Evolutionary conservation across 2,329 filamentous ascomycete genomes (phyloP).

Genomic region (Pseudogymnoascus sp.): DNA sequence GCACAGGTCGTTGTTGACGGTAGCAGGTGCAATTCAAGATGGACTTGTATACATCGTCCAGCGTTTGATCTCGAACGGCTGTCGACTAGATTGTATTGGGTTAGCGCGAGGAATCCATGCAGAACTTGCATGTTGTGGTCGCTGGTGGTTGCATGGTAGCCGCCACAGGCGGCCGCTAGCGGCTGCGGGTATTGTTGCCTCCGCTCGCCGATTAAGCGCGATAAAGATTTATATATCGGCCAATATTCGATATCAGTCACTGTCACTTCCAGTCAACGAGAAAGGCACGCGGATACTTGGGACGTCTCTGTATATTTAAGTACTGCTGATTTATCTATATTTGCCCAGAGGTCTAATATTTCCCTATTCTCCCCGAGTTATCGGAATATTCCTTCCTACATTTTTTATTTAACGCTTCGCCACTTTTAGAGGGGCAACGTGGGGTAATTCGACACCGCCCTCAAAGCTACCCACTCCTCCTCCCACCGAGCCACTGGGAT

Average conservation of each 20-base stretch:
- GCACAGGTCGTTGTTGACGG: not conserved
- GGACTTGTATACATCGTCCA: slow-evolving; percentile 8
- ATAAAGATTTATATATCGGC: slow-evolving; percentile 7
- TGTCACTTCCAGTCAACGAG: not conserved
- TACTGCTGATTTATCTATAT: not conserved
- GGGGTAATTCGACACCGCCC: not conserved
- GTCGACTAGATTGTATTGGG: not conserved
- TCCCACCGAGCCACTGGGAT: not conserved
- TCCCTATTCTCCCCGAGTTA: not conserved
- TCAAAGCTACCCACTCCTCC: not conserved
- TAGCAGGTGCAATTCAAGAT: not conserved
- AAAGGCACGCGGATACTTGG: not conserved
- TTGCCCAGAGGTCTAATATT: not conserved
- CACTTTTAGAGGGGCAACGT: slow-evolving; percentile 5
- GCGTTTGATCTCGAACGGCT: slow-evolving; percentile 9
- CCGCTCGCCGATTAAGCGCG: slow-evolving; percentile 7
- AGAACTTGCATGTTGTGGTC: slow-evolving; percentile 6
- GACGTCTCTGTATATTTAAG: not conserved
- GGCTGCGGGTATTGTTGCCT: not conserved
- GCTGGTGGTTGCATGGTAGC: slow-evolving; percentile 6
- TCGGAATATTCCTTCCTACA: not conserved
- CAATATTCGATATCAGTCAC: not conserved
- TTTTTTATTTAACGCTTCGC: not conserved
- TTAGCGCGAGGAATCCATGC: not conserved
- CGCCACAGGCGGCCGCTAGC: slow-evolving; percentile 6